Evolutionary conservation across 331 rosid species (phyloP).

Genomic region (Saraca asoca): DNA sequence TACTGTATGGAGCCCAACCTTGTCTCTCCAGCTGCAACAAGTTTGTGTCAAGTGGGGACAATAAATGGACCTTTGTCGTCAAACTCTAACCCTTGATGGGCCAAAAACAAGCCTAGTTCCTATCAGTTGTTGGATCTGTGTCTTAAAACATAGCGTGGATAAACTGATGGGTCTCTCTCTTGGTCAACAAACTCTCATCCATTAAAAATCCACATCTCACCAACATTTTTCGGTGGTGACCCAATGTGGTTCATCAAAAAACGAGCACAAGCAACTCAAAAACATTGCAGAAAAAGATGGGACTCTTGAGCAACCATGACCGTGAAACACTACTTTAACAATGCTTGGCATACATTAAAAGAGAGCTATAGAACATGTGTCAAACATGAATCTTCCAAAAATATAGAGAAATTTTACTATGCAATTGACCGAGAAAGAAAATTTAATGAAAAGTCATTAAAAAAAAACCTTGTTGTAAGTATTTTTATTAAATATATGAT

Average conservation of each 20-base stretch:
- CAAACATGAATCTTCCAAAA: constrained; percentile 51
- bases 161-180: constrained; percentile 32
- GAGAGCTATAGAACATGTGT: constrained; percentile 61
- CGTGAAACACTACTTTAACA: constrained; percentile 60
- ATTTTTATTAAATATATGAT: too few species aligned
- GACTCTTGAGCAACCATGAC: constrained; percentile 62
- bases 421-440: too few species aligned
- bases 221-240: constrained; percentile 33
- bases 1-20: constrained; percentile 36
- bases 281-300: constrained; percentile 39
- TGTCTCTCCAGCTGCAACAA: constrained; percentile 43
- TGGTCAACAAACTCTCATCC: constrained; percentile 36
- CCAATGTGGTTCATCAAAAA: constrained; percentile 33
- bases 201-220: constrained; percentile 26
- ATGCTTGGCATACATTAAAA: constrained; percentile 61
- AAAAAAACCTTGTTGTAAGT: too few species aligned
- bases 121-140: constrained; percentile 29
- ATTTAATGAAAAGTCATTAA: too few species aligned
- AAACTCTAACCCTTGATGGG: constrained; percentile 27
- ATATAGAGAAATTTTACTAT: constrained; percentile 33
- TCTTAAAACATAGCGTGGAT: constrained; percentile 37
- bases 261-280: constrained; percentile 23
- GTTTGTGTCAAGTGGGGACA: constrained; percentile 44
- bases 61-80: constrained; percentile 32
- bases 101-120: constrained; percentile 28